Percentiles rank a stretch among this genome's conserved stretches.
Conservation (phyloP, 225 moss, liverwort and hornwort genomes). For the Asterella californica region DNA sequence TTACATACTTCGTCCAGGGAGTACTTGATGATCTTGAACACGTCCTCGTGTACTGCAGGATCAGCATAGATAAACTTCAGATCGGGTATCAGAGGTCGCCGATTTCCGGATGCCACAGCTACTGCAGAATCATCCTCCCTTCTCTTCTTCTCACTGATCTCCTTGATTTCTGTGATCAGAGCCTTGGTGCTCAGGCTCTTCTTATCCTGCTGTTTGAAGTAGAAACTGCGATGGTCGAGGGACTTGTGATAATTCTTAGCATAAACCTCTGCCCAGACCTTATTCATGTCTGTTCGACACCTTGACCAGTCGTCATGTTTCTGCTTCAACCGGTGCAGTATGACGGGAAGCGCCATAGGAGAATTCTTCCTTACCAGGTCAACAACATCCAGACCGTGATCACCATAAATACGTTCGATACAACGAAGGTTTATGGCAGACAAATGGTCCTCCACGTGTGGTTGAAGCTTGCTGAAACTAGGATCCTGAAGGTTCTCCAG, state of each 20-base stretch:
- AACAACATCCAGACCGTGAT: conserved; percentile 85
- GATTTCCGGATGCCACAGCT: conserved; percentile 60
- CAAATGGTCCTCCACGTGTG: conserved; percentile 53
- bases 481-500: conserved; percentile 49
- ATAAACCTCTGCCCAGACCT: conserved; percentile 94
- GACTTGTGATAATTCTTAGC: conserved; percentile 91
- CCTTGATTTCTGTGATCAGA: conserved; percentile 79
- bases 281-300: conserved; percentile 83
- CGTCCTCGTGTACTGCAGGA: conserved; percentile 67
- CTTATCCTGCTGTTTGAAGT: conserved; percentile 96
- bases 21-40: conserved; percentile 82
- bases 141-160: conserved; percentile 66
- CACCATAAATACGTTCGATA: conserved; percentile 91
- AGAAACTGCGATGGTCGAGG: conserved; percentile 92
- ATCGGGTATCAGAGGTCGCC: conserved; percentile 59
- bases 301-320: conserved; percentile 89
- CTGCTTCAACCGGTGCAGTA: conserved; percentile 66
- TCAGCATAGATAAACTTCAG: conserved; percentile 56
- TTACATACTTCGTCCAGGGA: conserved; percentile 74
- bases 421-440: conserved; percentile 67
- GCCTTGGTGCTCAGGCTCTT: conserved; percentile 81
- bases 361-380: conserved; percentile 65
- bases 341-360: conserved; percentile 58
- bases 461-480: conserved; percentile 41
- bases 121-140: conserved; percentile 68